Conservation (phyloP, 139 green algal species). For the Bryopsis sp. region DNA sequence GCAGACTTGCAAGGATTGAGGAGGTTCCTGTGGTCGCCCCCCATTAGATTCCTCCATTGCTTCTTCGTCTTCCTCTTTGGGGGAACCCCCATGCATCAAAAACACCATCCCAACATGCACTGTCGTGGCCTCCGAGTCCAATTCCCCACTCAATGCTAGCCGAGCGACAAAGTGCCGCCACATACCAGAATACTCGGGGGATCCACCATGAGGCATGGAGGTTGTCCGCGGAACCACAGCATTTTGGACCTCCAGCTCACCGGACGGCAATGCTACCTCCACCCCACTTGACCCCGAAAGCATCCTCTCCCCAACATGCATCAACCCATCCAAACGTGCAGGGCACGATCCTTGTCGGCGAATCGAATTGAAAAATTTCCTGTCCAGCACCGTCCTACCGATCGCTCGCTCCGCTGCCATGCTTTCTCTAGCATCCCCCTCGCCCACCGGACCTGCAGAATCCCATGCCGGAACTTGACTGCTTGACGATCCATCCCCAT, state of each 20-base stretch:
- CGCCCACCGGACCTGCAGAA: not conserved
- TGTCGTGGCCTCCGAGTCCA: not conserved
- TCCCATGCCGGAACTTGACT: not conserved
- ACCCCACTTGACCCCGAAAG: not conserved
- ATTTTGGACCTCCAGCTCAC: not conserved
- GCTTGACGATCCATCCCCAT: not conserved
- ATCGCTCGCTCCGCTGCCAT: not conserved
- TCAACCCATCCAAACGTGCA: no score
- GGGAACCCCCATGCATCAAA: not conserved
- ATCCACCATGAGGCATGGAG: not conserved
- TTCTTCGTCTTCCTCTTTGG: not conserved
- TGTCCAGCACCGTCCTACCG: not conserved
- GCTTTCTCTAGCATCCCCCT: not conserved
- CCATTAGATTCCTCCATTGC: not conserved
- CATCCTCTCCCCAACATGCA: no score
- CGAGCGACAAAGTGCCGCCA: not conserved
- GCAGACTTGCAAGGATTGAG: not conserved
- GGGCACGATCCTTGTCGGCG: no score
- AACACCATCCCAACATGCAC: not conserved
- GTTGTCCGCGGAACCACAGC: not conserved
- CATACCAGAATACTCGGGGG: not conserved
- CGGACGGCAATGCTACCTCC: not conserved
- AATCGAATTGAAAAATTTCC: no score
- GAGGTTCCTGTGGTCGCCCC: not conserved
- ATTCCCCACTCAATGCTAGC: not conserved